Conservation (phyloP, 2,329 filamentous ascomycete species). For the Ilyonectria robusta region DNA sequence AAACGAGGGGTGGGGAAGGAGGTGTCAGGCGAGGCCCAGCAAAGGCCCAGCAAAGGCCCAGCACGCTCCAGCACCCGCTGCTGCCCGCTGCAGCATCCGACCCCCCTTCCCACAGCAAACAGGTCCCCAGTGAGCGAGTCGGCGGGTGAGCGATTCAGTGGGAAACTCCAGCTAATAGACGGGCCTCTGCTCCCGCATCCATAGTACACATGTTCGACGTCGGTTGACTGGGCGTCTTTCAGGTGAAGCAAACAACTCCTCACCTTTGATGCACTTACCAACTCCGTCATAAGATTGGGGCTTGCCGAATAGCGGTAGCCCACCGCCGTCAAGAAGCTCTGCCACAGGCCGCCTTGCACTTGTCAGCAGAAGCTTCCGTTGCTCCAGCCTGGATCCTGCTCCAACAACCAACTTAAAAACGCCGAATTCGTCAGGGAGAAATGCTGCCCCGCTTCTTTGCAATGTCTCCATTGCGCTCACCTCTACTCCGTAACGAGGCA, state of each 20-base stretch:
- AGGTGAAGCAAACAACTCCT: neutral
- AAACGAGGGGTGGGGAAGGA: conserved; percentile 47
- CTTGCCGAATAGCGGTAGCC: conserved; percentile 12
- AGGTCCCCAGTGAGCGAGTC: neutral
- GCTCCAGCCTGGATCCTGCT: conserved; percentile 2
- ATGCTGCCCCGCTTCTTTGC: conserved; percentile 28
- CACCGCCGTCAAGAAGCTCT: conserved; percentile 9
- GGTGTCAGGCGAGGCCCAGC: conserved; percentile 30
- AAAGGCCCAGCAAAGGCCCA: conserved; percentile 16
- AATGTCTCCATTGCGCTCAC: conserved; percentile 12
- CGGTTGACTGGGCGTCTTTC: neutral
- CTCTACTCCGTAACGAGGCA: neutral
- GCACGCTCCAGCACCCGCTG: conserved; percentile 19
- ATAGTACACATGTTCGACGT: no score
- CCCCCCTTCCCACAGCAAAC: conserved; percentile 1
- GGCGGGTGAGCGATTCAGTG: neutral
- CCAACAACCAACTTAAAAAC: conserved; percentile 24
- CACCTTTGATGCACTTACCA: conserved; percentile 2
- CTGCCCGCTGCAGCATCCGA: conserved; percentile 16
- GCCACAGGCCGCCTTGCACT: conserved; percentile 1
- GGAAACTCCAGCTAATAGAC: no score
- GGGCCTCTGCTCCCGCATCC: no score
- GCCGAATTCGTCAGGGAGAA: conserved; percentile 27
- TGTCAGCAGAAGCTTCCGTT: conserved; percentile 7
- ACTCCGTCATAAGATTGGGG: conserved; percentile 17